Percentiles rank a stretch among this genome's conserved stretches.
phyloP scores from a whole-genome alignment of 2,329 filamentous ascomycete genomes.

The Alternaria infectoria region DNA sequence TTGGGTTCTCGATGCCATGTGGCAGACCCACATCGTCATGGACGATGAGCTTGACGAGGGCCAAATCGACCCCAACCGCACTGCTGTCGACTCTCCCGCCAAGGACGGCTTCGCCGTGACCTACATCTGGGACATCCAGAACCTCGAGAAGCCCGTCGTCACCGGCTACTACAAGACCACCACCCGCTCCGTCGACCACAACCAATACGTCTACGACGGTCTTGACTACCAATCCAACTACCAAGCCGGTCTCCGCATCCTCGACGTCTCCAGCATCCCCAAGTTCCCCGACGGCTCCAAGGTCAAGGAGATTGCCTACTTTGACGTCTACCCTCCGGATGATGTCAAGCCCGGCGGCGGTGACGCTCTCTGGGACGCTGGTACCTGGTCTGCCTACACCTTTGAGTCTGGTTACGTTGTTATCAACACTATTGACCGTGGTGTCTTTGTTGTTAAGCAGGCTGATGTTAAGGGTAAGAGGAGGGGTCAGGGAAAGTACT shows the following conservation, averaged over 20 bases:
- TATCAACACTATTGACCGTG: slow-evolving; percentile 58
- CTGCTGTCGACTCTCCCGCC: slow-evolving; percentile 33
- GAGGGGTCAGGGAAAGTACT: slow-evolving; percentile 37
- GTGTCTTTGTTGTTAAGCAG: slow-evolving; percentile 46
- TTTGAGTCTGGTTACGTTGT: slow-evolving; percentile 53
- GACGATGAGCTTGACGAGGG: slow-evolving; percentile 50
- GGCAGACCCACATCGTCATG: slow-evolving; percentile 46
- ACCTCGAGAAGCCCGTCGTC: slow-evolving; percentile 45
- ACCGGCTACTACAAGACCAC: slow-evolving; percentile 52
- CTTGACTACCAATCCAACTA: slow-evolving; percentile 54
- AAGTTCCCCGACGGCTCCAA: slow-evolving; percentile 44
- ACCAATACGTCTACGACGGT: slow-evolving; percentile 54
- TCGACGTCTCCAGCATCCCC: slow-evolving; percentile 51
- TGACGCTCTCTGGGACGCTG: slow-evolving; percentile 49
- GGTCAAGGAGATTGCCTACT: slow-evolving; percentile 53
- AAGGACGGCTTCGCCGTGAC: slow-evolving; percentile 45
- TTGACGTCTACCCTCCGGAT: slow-evolving; percentile 52
- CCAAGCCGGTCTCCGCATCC: slow-evolving; percentile 51
- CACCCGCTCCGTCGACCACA: slow-evolving; percentile 52
- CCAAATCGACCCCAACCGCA: slow-evolving; percentile 37
- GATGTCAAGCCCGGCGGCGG: slow-evolving; percentile 44
- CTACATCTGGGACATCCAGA: slow-evolving; percentile 48
- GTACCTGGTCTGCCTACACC: slow-evolving; percentile 52
- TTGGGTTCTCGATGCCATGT: slow-evolving; percentile 55
- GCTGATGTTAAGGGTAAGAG: slow-evolving; percentile 23